Conservation (phyloP, 495 filamentous ascomycete species). For the Aspergillus hancockii region DNA sequence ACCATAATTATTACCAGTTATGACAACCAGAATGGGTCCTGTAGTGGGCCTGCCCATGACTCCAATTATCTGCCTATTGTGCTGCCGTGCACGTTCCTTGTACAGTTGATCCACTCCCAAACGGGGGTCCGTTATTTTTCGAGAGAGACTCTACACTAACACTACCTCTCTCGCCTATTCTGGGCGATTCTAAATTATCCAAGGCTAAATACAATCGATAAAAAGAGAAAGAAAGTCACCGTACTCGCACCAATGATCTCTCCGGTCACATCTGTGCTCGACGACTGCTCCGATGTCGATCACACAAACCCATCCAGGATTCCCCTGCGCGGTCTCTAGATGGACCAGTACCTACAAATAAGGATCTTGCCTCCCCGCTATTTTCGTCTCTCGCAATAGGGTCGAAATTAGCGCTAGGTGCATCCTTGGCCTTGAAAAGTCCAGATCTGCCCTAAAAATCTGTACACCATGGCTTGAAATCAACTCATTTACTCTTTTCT, state of each 20-base stretch:
- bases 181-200: slow-evolving; percentile 8
- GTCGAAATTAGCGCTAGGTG: slow-evolving; percentile 23
- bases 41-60: slow-evolving; percentile 8
- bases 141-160: slow-evolving; percentile 1
- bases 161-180: not conserved
- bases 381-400: slow-evolving; percentile 13
- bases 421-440: slow-evolving; percentile 27
- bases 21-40: slow-evolving; percentile 8
- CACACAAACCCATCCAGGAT: slow-evolving; percentile 31
- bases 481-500: slow-evolving; percentile 12
- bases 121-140: not conserved
- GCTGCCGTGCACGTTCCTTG: slow-evolving; percentile 4
- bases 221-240: slow-evolving; percentile 12
- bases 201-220: slow-evolving; percentile 19
- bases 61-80: slow-evolving; percentile 8
- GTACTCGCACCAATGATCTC: slow-evolving; percentile 33
- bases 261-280: slow-evolving; percentile 21
- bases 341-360: slow-evolving; percentile 25
- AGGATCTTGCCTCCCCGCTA: slow-evolving; percentile 18
- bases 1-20: slow-evolving; percentile 7
- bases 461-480: not conserved
- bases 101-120: not conserved
- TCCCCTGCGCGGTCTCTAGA: slow-evolving; percentile 25
- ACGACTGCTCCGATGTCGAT: slow-evolving; percentile 32
- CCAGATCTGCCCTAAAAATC: slow-evolving; percentile 24